Evolutionary conservation across 495 filamentous ascomycete species (phyloP).

Genomic region (Aspergillus kassunensis): DNA sequence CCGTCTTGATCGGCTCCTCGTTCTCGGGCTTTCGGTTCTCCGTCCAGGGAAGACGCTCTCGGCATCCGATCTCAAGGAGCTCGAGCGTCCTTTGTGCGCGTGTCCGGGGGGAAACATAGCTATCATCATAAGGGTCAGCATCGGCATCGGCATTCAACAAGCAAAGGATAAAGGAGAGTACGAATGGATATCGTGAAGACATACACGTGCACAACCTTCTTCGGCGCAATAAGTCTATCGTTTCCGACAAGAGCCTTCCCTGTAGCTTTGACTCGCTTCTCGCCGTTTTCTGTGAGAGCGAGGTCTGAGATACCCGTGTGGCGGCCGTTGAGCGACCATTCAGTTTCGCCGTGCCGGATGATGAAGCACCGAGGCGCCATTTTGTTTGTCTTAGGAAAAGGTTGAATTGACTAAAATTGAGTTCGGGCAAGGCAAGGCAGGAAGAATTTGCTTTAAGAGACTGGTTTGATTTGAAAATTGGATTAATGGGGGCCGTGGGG

Average conservation of each 20-base stretch:
- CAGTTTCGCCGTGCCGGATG: slow-evolving; percentile 90
- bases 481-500: too few species aligned
- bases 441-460: neutral
- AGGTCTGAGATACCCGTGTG: slow-evolving; percentile 89
- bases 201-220: slow-evolving; percentile 71
- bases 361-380: slow-evolving; percentile 87
- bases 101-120: slow-evolving; percentile 81
- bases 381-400: slow-evolving; percentile 3
- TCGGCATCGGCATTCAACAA: neutral
- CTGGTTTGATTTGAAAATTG: neutral
- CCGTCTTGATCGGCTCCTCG: slow-evolving; percentile 42
- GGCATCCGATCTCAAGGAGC: slow-evolving; percentile 63
- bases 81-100: slow-evolving; percentile 86
- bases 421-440: neutral
- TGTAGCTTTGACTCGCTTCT: slow-evolving; percentile 77
- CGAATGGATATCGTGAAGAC: slow-evolving; percentile 1
- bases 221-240: slow-evolving; percentile 81
- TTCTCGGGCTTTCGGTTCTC: slow-evolving; percentile 33
- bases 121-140: slow-evolving; percentile 19
- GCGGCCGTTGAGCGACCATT: slow-evolving; percentile 91
- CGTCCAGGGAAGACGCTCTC: slow-evolving; percentile 52
- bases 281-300: slow-evolving; percentile 79
- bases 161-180: neutral
- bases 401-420: neutral
- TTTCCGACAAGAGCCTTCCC: slow-evolving; percentile 78